Conservation (phyloP, 495 filamentous ascomycete species). For the Talaromyces ruber region DNA sequence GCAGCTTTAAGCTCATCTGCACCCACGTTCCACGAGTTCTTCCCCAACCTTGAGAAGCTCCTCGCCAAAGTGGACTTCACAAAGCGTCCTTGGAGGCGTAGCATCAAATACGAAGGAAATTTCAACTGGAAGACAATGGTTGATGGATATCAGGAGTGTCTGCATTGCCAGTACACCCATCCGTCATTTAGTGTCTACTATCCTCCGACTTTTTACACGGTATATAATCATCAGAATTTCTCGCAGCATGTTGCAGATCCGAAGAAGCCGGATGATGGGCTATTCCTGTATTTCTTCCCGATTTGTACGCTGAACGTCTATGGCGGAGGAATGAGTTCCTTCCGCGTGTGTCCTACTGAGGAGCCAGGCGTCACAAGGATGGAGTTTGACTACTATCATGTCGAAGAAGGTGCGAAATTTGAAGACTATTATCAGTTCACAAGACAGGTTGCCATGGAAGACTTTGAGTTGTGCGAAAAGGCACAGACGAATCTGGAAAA, state of each 20-base stretch:
- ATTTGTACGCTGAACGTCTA: constrained; percentile 55
- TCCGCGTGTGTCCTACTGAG: constrained; percentile 47
- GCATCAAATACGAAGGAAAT: constrained; percentile 46
- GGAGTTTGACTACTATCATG: constrained; percentile 57
- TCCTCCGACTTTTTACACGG: constrained; percentile 49
- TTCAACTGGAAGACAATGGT: constrained; percentile 65
- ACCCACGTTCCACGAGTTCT: constrained; percentile 47
- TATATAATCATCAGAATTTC: constrained; percentile 49
- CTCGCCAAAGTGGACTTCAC: constrained; percentile 48
- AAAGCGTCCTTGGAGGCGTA: constrained; percentile 43
- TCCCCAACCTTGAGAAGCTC: constrained; percentile 43
- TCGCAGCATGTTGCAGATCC: constrained; percentile 51
- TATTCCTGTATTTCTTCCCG: constrained; percentile 56
- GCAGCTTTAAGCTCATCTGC: constrained; percentile 42
- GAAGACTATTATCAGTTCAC: constrained; percentile 54
- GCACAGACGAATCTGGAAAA: constrained; percentile 47
- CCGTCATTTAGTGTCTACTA: constrained; percentile 52
- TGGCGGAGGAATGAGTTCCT: constrained; percentile 51
- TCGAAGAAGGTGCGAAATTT: constrained; percentile 44
- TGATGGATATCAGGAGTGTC: constrained; percentile 54
- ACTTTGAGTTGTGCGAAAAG: constrained; percentile 52
- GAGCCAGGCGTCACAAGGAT: constrained; percentile 46
- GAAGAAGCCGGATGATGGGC: constrained; percentile 42
- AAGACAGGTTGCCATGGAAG: constrained; percentile 50
- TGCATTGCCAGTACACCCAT: constrained; percentile 57